Conservation (phyloP, 2,329 filamentous ascomycete genomes). For the Aspergillus latus region DNA sequence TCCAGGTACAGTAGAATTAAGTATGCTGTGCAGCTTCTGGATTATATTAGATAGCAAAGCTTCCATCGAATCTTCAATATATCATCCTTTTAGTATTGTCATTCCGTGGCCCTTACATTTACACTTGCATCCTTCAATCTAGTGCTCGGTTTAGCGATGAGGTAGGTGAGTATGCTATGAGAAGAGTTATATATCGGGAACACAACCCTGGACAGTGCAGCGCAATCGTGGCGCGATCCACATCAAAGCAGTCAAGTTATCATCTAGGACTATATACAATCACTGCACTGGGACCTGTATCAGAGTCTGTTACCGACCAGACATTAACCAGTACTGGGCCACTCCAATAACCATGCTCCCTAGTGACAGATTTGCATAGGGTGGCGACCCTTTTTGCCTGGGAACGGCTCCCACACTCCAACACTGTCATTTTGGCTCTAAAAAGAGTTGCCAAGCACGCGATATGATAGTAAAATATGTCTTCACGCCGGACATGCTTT, state of each 20-base stretch:
- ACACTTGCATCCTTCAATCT: too few species aligned
- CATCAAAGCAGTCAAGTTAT: background rate
- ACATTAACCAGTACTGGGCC: background rate
- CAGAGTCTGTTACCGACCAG: background rate
- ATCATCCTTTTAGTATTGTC: too few species aligned
- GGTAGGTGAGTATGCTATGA: too few species aligned
- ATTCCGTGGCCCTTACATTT: too few species aligned
- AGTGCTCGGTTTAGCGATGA: too few species aligned
- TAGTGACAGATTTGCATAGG: slow-evolving; percentile 13
- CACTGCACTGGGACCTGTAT: slow-evolving; percentile 3
- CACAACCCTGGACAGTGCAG: too few species aligned
- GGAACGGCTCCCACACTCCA: slow-evolving; percentile 38
- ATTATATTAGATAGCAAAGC: too few species aligned
- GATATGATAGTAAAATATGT: slow-evolving; percentile 39
- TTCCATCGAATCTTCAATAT: too few species aligned
- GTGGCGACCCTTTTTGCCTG: slow-evolving; percentile 36
- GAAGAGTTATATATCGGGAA: too few species aligned
- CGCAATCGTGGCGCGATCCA: too few species aligned
- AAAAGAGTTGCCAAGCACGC: slow-evolving; percentile 27
- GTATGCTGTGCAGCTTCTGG: too few species aligned
- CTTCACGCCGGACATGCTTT: slow-evolving; percentile 23
- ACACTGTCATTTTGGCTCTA: slow-evolving; percentile 30
- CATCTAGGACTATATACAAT: background rate
- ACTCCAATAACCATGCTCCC: background rate
- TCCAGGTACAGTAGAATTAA: too few species aligned